Conservation (phyloP, 139 green algal genomes). For the Tetradesmus lagerheimii region DNA sequence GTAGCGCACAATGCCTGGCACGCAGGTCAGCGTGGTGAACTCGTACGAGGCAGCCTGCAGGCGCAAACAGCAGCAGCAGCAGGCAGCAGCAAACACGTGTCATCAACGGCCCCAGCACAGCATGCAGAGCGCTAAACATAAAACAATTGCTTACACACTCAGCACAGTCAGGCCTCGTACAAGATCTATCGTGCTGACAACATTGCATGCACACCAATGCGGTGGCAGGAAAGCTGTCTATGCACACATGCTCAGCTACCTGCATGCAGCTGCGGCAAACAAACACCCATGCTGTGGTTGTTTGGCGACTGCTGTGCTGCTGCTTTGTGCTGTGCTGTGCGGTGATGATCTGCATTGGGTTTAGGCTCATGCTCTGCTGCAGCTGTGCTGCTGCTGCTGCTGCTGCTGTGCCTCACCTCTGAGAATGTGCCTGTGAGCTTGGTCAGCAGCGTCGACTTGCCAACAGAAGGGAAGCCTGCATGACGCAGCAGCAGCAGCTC, state of each 20-base stretch:
- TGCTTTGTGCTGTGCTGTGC: neutral
- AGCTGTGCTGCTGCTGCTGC: neutral
- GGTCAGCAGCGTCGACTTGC: slow-evolving; percentile 98
- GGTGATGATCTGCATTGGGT: too few species aligned
- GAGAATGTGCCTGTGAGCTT: slow-evolving; percentile 99
- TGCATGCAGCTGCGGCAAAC: too few species aligned
- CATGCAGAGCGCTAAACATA: too few species aligned
- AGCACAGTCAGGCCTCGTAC: too few species aligned
- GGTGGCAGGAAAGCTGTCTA: too few species aligned
- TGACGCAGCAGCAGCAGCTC: neutral
- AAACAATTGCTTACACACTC: too few species aligned
- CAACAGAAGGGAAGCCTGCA: slow-evolving; percentile 96
- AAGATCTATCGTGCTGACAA: too few species aligned
- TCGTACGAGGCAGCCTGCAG: slow-evolving; percentile 91
- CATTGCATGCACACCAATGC: too few species aligned
- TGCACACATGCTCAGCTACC: too few species aligned
- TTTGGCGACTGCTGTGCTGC: slow-evolving; percentile 7
- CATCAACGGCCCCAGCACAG: neutral
- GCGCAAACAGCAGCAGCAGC: neutral
- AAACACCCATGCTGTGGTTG: neutral
- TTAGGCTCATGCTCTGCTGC: neutral
- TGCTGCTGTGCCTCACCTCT: slow-evolving; percentile 72
- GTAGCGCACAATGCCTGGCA: slow-evolving; percentile 96
- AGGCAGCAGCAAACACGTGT: neutral
- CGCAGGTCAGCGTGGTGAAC: slow-evolving; percentile 98